Percentiles rank a stretch among this genome's conserved stretches.
Conservation (phyloP, 305 asterid species). For the Rubia peregrina region DNA sequence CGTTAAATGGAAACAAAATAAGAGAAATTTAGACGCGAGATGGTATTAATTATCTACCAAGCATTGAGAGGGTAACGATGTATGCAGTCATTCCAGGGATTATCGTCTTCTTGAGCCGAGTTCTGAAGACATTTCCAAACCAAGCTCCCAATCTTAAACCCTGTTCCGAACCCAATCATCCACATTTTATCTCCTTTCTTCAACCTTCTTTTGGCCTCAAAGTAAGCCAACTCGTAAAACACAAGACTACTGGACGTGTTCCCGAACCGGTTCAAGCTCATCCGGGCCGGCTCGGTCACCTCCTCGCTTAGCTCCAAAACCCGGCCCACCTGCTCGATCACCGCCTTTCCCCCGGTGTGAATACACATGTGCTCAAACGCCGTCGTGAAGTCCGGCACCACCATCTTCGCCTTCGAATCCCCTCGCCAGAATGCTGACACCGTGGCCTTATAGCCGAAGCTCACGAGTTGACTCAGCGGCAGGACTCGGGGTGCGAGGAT, state of each 20-base stretch:
- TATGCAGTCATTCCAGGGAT: constrained; percentile 64
- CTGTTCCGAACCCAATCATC: constrained; percentile 70
- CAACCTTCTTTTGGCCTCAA: constrained; percentile 51
- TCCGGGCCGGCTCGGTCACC: constrained; percentile 59
- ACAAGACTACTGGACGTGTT: constrained; percentile 62
- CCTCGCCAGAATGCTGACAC: constrained; percentile 9
- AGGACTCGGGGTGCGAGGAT: constrained; percentile 46
- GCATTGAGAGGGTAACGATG: constrained; percentile 38
- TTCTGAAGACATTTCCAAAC: constrained; percentile 49
- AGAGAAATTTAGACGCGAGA: neutral
- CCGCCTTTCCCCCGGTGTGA: constrained; percentile 62
- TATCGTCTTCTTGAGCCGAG: constrained; percentile 44
- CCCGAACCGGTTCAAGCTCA: constrained; percentile 56
- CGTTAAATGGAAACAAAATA: too few species aligned
- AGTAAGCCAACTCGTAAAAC: constrained; percentile 62
- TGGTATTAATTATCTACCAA: constrained; percentile 16
- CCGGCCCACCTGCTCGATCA: constrained; percentile 42
- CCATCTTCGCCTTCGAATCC: constrained; percentile 26
- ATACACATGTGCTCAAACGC: constrained; percentile 59
- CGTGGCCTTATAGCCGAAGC: constrained; percentile 27
- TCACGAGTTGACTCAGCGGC: constrained; percentile 43
- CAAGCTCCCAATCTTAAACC: constrained; percentile 60
- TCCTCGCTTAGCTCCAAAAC: constrained; percentile 31
- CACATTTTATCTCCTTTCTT: constrained; percentile 65
- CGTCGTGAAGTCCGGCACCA: constrained; percentile 45